Evolutionary conservation across 2,329 filamentous ascomycete species (phyloP).

Genomic region (Magnaporthiopsis rhizophila): DNA sequence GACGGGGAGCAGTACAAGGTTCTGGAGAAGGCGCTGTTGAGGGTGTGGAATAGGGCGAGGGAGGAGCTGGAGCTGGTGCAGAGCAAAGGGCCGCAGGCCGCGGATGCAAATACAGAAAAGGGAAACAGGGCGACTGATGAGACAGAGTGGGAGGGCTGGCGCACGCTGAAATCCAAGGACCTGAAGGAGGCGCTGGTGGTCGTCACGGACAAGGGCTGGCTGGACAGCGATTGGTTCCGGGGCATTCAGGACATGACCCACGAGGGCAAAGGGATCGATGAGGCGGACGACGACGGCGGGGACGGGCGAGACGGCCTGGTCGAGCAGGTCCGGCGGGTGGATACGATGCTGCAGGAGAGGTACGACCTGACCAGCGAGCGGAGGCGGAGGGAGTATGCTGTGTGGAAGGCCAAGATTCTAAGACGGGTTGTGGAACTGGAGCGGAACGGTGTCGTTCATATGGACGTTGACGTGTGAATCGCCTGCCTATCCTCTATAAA

Average conservation of each 20-base stretch:
- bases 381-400: constrained; percentile 50
- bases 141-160: constrained; percentile 45
- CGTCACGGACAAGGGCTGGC: constrained; percentile 50
- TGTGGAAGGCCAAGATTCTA: constrained; percentile 58
- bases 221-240: constrained; percentile 54
- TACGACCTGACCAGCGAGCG: constrained; percentile 64
- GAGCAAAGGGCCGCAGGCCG: not conserved
- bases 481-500: too few relatives aligned
- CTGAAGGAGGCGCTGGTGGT: constrained; percentile 55
- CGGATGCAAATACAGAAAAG: not conserved
- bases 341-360: constrained; percentile 68
- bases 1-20: constrained; percentile 37
- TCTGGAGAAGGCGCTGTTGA: constrained; percentile 38
- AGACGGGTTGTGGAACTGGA: constrained; percentile 34
- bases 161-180: constrained; percentile 38
- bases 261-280: constrained; percentile 17
- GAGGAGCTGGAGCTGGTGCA: constrained; percentile 23
- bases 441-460: constrained; percentile 5
- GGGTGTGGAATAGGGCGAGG: constrained; percentile 33
- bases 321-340: constrained; percentile 39
- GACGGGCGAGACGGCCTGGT: constrained; percentile 16
- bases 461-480: constrained; percentile 13
- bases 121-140: not conserved
- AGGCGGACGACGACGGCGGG: constrained; percentile 12
- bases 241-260: constrained; percentile 48